Evolutionary conservation across 345 rosid genomes (phyloP).

Genomic region (Euphorbia pulcherrima): DNA sequence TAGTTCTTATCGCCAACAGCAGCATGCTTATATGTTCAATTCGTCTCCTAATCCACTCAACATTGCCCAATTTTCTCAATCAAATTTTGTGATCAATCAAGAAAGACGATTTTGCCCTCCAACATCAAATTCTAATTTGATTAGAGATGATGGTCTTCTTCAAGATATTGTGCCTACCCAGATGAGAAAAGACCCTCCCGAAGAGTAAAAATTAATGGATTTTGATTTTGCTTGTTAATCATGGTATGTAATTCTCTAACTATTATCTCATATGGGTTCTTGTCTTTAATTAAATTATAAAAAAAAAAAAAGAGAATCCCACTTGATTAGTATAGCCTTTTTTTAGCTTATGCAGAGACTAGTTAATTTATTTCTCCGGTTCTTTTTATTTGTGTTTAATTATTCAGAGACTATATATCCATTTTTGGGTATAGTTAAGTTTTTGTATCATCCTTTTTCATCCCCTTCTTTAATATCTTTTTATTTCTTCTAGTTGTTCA

Average conservation of each 20-base stretch:
- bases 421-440: conserved; percentile 22
- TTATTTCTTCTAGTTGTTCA: conserved; percentile 2
- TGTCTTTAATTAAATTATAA: conserved; percentile 3
- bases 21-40: conserved; percentile 31
- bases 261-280: conserved; percentile 10
- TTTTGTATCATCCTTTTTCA: conserved; percentile 13
- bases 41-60: conserved; percentile 33
- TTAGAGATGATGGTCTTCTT: conserved; percentile 78
- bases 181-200: conserved; percentile 45
- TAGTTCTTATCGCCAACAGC: conserved; percentile 35
- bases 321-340: conserved; percentile 6
- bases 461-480: background rate
- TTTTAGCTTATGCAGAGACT: conserved; percentile 14
- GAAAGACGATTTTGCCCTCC: conserved; percentile 30
- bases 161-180: conserved; percentile 84
- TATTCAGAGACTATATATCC: conserved; percentile 16
- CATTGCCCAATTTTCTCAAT: conserved; percentile 29
- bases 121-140: conserved; percentile 24
- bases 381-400: conserved; percentile 26
- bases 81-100: conserved; percentile 26
- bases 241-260: conserved; percentile 39
- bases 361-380: conserved; percentile 13
- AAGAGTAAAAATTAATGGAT: conserved; percentile 19
- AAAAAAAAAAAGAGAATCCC: conserved; percentile 16
- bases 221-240: background rate